Percentiles rank a stretch among this genome's conserved stretches.
phyloP scores from a whole-genome alignment of 2,329 filamentous ascomycete species.

The Dothideomycetes sp. region DNA sequence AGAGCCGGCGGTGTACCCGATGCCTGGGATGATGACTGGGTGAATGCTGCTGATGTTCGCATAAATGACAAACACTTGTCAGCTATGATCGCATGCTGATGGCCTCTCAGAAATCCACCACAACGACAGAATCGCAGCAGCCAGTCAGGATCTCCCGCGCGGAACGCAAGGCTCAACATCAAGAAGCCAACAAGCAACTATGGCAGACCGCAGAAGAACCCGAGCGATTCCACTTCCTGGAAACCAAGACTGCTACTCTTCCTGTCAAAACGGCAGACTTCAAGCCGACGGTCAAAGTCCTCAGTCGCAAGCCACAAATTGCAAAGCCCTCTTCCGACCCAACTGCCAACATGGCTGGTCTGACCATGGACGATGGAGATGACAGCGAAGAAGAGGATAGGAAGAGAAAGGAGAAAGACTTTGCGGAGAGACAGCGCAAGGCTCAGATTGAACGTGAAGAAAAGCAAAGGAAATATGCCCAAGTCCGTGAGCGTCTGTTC shows the following conservation, averaged over 20 bases:
- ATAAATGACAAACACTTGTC: background rate
- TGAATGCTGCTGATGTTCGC: constrained; percentile 59
- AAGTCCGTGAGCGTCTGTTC: constrained; percentile 79
- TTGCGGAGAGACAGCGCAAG: constrained; percentile 67
- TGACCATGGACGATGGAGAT: constrained; percentile 40
- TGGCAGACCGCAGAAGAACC: constrained; percentile 85
- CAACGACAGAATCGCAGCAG: constrained; percentile 21
- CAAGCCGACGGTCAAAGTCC: constrained; percentile 72
- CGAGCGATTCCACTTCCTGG: constrained; percentile 64
- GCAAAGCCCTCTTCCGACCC: constrained; percentile 44
- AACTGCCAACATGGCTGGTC: constrained; percentile 30
- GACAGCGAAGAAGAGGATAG: constrained; percentile 54
- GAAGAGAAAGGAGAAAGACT: constrained; percentile 52
- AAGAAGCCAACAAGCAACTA: constrained; percentile 70
- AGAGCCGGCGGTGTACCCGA: constrained; percentile 47
- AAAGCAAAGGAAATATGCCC: constrained; percentile 82
- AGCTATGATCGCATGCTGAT: constrained; percentile 3
- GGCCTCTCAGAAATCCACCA: too few relatives aligned
- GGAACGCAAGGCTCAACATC: constrained; percentile 69
- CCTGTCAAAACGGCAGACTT: constrained; percentile 57
- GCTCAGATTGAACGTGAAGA: constrained; percentile 74
- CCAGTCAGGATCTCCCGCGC: constrained; percentile 54
- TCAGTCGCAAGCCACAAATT: constrained; percentile 65
- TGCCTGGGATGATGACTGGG: constrained; percentile 93
- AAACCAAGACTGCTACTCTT: constrained; percentile 46